A percentile compares a stretch with the other conserved stretches of the same genome.
Conservation (phyloP, 768 basidiomycete species). For the Suillus alpinus region DNA sequence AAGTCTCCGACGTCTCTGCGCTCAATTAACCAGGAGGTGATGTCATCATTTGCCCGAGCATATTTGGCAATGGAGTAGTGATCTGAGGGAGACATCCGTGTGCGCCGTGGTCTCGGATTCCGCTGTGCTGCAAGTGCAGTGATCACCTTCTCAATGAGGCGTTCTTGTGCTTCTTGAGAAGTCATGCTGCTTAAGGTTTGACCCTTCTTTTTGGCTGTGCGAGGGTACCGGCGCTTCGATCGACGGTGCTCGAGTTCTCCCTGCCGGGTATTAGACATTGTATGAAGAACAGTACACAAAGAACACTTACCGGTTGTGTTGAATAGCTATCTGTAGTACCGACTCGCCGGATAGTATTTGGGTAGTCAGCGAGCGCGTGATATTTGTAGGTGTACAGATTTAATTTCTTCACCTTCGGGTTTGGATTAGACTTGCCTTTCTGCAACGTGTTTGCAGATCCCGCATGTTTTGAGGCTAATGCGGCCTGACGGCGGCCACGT, state of each 20-base stretch:
- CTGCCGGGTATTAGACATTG: slow-evolving; percentile 15
- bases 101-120: neutral
- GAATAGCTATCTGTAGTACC: slow-evolving; percentile 38
- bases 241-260: slow-evolving; percentile 36
- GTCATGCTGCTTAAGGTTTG: slow-evolving; percentile 19
- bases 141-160: slow-evolving; percentile 16
- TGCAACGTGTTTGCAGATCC: too few relatives aligned
- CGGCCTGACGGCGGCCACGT: slow-evolving; percentile 11
- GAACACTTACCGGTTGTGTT: slow-evolving; percentile 28
- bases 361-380: slow-evolving; percentile 16
- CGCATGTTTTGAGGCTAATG: slow-evolving; percentile 2
- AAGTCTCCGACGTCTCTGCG: neutral
- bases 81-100: neutral
- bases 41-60: neutral
- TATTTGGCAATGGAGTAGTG: slow-evolving; percentile 22
- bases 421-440: neutral
- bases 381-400: slow-evolving; percentile 16
- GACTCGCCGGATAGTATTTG: slow-evolving; percentile 8
- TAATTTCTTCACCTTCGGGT: slow-evolving; percentile 7
- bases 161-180: slow-evolving; percentile 12
- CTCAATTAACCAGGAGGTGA: slow-evolving; percentile 12
- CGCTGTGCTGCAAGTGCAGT: neutral
- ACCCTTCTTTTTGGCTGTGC: slow-evolving; percentile 33
- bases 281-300: neutral
- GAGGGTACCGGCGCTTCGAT: slow-evolving; percentile 33